A percentile compares a stretch with the other conserved stretches of the same genome.
Evolutionary conservation across 1,139 yeast species (phyloP).

Genomic region (Meyerozyma sp.): DNA sequence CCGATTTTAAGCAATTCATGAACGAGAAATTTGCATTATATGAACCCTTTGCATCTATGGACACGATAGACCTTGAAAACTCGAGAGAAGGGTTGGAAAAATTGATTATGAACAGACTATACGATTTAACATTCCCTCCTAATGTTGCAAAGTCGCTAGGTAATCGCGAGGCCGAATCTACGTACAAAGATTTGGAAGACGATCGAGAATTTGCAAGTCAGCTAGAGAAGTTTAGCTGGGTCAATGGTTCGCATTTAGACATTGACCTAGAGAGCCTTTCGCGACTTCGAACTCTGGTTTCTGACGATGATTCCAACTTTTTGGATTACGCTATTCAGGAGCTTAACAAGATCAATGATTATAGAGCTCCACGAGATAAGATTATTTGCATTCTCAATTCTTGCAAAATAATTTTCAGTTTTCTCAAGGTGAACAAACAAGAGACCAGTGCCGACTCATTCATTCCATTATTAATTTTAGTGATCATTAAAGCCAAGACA

Average conservation of each 20-base stretch:
- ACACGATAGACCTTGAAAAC: slow-evolving; percentile 54
- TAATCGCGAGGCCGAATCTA: slow-evolving; percentile 27
- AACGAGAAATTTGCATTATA: slow-evolving; percentile 56
- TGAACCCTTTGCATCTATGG: slow-evolving; percentile 74
- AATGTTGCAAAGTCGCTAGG: slow-evolving; percentile 38
- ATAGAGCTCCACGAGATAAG: slow-evolving; percentile 92
- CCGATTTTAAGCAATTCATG: slow-evolving; percentile 70
- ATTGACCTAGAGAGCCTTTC: slow-evolving; percentile 42
- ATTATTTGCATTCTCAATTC: slow-evolving; percentile 86
- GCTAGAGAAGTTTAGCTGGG: slow-evolving; percentile 65
- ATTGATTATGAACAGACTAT: slow-evolving; percentile 81
- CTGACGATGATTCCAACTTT: slow-evolving; percentile 49
- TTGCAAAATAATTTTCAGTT: slow-evolving; percentile 87
- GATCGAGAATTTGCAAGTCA: slow-evolving; percentile 57
- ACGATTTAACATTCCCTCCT: slow-evolving; percentile 78
- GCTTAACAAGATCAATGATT: slow-evolving; percentile 69
- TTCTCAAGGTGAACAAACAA: slow-evolving; percentile 63
- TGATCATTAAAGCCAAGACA: slow-evolving; percentile 65
- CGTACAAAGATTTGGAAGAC: slow-evolving; percentile 51
- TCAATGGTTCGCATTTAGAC: slow-evolving; percentile 77
- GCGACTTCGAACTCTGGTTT: slow-evolving; percentile 10
- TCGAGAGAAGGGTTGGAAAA: slow-evolving; percentile 92
- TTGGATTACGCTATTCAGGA: slow-evolving; percentile 68
- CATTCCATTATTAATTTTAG: slow-evolving; percentile 78
- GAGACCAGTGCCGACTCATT: slow-evolving; percentile 90